Evolutionary conservation across 495 filamentous ascomycete species (phyloP).

Genomic region (Sphaerosporella brunnea): DNA sequence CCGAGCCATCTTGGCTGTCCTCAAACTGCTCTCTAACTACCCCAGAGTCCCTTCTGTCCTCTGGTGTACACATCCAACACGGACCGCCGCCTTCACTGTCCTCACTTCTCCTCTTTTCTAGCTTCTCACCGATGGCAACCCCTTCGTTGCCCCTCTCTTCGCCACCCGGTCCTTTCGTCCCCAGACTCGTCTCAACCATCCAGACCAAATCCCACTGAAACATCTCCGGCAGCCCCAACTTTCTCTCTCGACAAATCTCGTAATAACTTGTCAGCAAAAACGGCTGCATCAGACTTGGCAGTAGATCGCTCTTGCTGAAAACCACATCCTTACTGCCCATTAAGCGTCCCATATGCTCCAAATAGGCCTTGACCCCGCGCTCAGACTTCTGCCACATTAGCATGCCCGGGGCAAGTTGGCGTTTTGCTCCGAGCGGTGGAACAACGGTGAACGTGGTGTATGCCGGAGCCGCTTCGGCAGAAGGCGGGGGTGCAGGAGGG

Average conservation of each 20-base stretch:
- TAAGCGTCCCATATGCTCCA: constrained; percentile 18
- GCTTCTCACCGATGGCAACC: too few species aligned
- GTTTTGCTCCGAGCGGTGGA: constrained; percentile 1
- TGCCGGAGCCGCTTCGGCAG: neutral
- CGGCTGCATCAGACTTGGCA: constrained; percentile 24
- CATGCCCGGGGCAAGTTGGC: constrained; percentile 25
- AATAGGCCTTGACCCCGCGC: constrained; percentile 7
- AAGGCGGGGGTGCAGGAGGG: constrained; percentile 8
- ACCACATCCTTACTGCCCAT: constrained; percentile 21
- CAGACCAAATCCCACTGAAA: constrained; percentile 25
- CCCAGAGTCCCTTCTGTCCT: too few species aligned
- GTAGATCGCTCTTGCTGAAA: constrained; percentile 14
- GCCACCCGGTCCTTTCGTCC: neutral
- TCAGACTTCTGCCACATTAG: constrained; percentile 20
- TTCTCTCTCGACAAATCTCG: constrained; percentile 23
- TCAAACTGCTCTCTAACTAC: too few species aligned
- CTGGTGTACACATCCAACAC: too few species aligned
- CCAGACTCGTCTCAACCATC: constrained; percentile 11
- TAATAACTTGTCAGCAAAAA: constrained; percentile 25
- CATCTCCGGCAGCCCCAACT: constrained; percentile 20
- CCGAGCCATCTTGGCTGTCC: too few species aligned
- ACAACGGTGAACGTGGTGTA: constrained; percentile 2
- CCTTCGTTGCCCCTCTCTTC: constrained; percentile 12
- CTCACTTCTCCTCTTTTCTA: too few species aligned
- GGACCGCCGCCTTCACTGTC: too few species aligned